Evolutionary conservation across 2,329 filamentous ascomycete species (phyloP), one percentile per base, ranked within the genome.

Genomic region (Clarireedia monteithiana): DNA sequence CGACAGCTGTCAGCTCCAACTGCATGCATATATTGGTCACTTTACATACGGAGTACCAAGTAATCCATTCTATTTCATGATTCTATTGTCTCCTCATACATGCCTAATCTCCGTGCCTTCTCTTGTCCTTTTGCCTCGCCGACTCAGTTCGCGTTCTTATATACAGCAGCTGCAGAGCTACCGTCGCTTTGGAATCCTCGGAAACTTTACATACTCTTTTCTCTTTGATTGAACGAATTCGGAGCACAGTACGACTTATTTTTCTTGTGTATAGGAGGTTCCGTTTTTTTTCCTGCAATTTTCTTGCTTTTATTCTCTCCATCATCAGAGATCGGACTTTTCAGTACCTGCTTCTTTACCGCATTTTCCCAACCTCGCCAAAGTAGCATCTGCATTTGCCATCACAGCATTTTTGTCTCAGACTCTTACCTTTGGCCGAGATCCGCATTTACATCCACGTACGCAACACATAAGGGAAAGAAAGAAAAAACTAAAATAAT

Each of bases 1-100:
- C 50, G 50, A 52, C 50, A 52, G 40, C 50, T 52, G 50, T 52
- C 50, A 44, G 38, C 38, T 42, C 49, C 39, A 44, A 51, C 24
- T 51, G 38, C 38, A 24, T 44, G 50, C 50, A 52, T 52, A 51
- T 34, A 44, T 24, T 48, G 26, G 24, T 30, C 46, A 48, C 15
- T 14, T 49, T 30, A 49, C 27, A 23, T 38, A 20, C 20, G 15
- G 17, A 42, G 15, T 14, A 20, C 20, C 5, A 42, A 42, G 15
- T 14, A 20, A 20, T 42, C 9, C 36, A 9, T 42, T 42, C 20
- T 42, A 42, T 42, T 42, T 30, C n/a, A n/a, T 34, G 26, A 17
- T 30, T 34, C 23, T 30, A 42, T n/a, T 42, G 38, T 51, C 24
- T 44, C 26, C 36, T 51, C 49, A 5, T 15, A 14, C 36, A 44